Base-by-base conservation (phyloP, 2,329 filamentous ascomycete species). In the Beauveria caledonica region DNA sequence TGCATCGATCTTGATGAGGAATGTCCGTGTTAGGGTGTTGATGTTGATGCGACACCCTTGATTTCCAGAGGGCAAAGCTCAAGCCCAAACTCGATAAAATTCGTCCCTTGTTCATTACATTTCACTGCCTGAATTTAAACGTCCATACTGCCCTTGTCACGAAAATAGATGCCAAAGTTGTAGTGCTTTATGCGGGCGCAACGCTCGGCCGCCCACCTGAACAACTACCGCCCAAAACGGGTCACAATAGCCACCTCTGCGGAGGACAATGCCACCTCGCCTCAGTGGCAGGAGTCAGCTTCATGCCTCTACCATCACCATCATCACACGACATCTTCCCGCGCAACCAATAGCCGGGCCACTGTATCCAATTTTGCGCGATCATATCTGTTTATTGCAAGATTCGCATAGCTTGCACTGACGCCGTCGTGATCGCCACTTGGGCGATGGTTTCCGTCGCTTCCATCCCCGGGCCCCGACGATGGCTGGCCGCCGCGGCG, bases 401-500 rank as follows among this genome's bases (percentile, higher is more conserved):
- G 17, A 33, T 9, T 13, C 5, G 23, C 9, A 39, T 36, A 36
- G 56, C 46, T 13, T 25, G 9, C 29, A 42, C 19, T 42, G 29
- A 40, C 42, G 58, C 50, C 42, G 19, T 51, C 29, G 40, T 42
- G 40, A 48, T 23, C 58, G 58, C 58, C 58, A 48, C 39, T 19
- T 60, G 49, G 48, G 42, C 58, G 44, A 60, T 60, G 58, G 58
- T 50, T 54, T 54, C 27, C 25, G 49, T 40, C 40, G 49, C 58
- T 48, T 54, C 58, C 50, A 48, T 48, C 49, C 66, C 61, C 25
- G 64, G 65, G 40, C 64, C 64, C 50, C 65, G 68, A 64, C 68
- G 63, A 68, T 73, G 72, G 70, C 68, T 65, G 48, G 66, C 69
- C 48, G 57, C 72, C 44, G 65, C 72, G 57, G 63, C 70, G 51